Evolutionary conservation across 441 rosid genomes (phyloP), one percentile per base, ranked within the genome.

Genomic region (Rhodomyrtus psidioides): DNA sequence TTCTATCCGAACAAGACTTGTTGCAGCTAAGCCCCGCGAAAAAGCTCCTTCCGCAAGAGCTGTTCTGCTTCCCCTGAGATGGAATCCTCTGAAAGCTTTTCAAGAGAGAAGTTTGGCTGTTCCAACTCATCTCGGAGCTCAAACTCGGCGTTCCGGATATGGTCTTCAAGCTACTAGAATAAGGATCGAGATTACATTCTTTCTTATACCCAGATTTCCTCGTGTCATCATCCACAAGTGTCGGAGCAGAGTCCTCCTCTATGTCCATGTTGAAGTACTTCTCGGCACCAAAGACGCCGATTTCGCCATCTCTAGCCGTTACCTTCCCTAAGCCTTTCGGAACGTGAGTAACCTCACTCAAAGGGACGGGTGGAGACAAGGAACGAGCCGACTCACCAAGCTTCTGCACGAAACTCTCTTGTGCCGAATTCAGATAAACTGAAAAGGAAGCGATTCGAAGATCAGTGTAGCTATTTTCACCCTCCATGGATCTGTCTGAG

Each of bases 271-370:
- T 92, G 91, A 93, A 94, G 90, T 95, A 95, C 86, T 89, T 94
- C 86, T 94, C 96, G 65, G 99, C 97, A 2, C 91, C 91, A 83
- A 95, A 95, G 53, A 97, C 93, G 24, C 95, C 91, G 34, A 93
- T 91, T 87, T 94, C 98, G 13, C 90, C 91, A 60, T 89, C 94
- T 85, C 58, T 86, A 54, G 88, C 81, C 83, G 85, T 90, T 59
- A 88, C 53, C 83, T 90, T 91, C 57, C 87, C 92, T 24, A 88
- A 84, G 88, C 83, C 86, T 81, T 79, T 84, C 30, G 89, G 85
- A 83, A 83, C 56, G 53, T 89, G 87, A 54, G 86, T 85, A 53
- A 89, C 93, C 86, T 86, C 90, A 86, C 84, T 88, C 10, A 91
- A 89, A 84, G 89, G 55, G 87, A 90, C 85, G 82, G 89, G 92